These are phyloP conservation scores for Thermochaetoides thermophila DNA, from an alignment of 495 filamentous ascomycete genomes.

Conservation along the genomic window DNA sequence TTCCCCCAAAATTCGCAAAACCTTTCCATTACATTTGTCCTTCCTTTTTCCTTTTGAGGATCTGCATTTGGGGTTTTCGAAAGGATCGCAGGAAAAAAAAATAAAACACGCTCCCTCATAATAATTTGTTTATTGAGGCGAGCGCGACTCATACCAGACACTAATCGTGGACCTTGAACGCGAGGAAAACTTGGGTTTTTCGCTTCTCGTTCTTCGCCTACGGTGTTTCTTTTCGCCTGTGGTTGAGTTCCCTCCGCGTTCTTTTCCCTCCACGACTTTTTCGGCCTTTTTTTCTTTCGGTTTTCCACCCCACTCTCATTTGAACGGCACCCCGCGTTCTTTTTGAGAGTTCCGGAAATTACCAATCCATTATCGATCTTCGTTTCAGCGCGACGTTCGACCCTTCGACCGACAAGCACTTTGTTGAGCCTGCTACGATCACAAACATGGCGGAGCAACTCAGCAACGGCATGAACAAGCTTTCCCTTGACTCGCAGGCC, in stretches of 20 bases:
- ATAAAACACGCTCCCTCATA: conserved; percentile 20
- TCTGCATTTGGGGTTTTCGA: conserved; percentile 23
- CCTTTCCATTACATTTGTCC: conserved; percentile 12
- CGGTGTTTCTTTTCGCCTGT: conserved; percentile 15
- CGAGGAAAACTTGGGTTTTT: conserved; percentile 3
- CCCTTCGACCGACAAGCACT: conserved; percentile 1
- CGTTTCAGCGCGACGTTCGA: no score
- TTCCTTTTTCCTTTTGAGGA: conserved; percentile 26
- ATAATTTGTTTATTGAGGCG: conserved; percentile 15
- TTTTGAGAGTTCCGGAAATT: conserved; percentile 21
- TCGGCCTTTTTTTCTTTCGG: conserved; percentile 14
- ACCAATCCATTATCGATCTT: no score
- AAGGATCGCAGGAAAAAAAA: conserved; percentile 26
- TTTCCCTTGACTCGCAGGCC: conserved; percentile 48
- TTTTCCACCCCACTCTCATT: conserved; percentile 18
- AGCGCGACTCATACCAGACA: conserved; percentile 2
- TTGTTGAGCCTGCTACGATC: no score
- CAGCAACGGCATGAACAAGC: conserved; percentile 77
- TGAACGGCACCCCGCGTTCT: conserved; percentile 24
- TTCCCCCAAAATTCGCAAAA: no score
- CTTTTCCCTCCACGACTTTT: conserved; percentile 22
- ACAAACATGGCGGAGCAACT: conserved; percentile 83
- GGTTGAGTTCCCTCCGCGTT: conserved; percentile 9
- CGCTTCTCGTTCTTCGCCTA: conserved; percentile 9
- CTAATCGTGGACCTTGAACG: conserved; percentile 3